Base-by-base conservation (phyloP, 73 alveolate species). In the Paramecium tetraurelia region DNA sequence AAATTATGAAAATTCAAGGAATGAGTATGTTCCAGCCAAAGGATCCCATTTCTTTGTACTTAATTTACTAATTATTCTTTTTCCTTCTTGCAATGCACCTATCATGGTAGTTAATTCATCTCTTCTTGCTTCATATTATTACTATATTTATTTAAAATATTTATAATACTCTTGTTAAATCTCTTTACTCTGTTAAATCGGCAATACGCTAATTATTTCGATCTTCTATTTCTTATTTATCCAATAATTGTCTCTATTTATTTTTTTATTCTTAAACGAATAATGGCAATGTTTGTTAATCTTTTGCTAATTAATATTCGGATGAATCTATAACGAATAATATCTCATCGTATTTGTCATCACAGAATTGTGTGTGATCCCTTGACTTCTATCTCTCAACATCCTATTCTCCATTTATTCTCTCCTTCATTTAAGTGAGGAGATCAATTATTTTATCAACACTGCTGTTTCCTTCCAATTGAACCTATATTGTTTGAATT, bases 21-120 rank as follows among this genome's bases (percentile, higher is more conserved):
- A 75, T 14, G 87, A 75, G 14, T 35, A 75, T 16, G 87, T 75
- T 35, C 87, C 87, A 38, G 87, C 87, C 8, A 75, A 38, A 1
- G 87, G 87, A 75, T 75, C 87, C 68, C 59, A 75, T 75, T 75
- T 75, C 29, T 75, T 75, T 1, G 87, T 75, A 38, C 68, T 38
- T 41, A 75, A 75, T 75, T 75, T 75, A 29, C 38, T 29, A n/a
- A 75, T 38, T 11, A 41, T 75, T 41, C 59, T 75, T 75, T 41
- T 75, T 16, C 68, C 87, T 41, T 75, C 87, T 75, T 41, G 9
- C 4, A 75, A 33, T 10, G 59, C 87, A 3, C 87, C 87, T 16
- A 75, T 20, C 87, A 75, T 38, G 0, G 7, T 41, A 35, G 87
- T 75, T 36, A 38, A 75, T 75, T 75, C 87, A 75, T 75, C 87